phyloP scores from a whole-genome alignment of 106 monocot genomes.

The Ottelia alismoides region DNA sequence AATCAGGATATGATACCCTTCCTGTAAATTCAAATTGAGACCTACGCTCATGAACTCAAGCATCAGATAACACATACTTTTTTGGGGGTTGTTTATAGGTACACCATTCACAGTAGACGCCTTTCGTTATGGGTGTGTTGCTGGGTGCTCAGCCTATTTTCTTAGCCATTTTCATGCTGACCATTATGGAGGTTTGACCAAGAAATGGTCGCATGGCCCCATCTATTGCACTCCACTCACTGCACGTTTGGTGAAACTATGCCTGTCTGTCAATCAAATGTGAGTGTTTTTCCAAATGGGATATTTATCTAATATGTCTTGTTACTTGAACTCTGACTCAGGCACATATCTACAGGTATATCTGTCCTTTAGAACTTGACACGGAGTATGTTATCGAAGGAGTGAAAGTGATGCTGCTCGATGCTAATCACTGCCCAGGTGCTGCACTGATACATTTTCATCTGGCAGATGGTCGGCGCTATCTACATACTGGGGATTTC shows the following conservation, averaged over 20 bases:
- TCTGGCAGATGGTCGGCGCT: slow-evolving; percentile 32
- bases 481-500: slow-evolving; percentile 69
- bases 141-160: slow-evolving; percentile 57
- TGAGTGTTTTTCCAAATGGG: slow-evolving; percentile 9
- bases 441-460: slow-evolving; percentile 52
- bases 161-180: slow-evolving; percentile 62
- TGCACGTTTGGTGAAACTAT: slow-evolving; percentile 47
- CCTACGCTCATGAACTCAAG: no score
- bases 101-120: slow-evolving; percentile 71
- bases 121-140: slow-evolving; percentile 41
- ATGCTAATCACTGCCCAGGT: slow-evolving; percentile 78
- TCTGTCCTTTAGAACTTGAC: slow-evolving; percentile 45
- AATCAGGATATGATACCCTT: no score
- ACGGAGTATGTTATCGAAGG: slow-evolving; percentile 43
- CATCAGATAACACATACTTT: no score
- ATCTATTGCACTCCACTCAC: slow-evolving; percentile 61
- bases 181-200: slow-evolving; percentile 66
- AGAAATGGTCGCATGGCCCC: slow-evolving; percentile 63
- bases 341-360: slow-evolving; percentile 22
- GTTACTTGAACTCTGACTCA: no score
- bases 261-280: slow-evolving; percentile 46
- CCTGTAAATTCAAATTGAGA: no score
- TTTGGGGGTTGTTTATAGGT: no score
- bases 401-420: slow-evolving; percentile 42
- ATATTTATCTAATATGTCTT: background rate